A percentile compares a stretch with the other conserved stretches of the same genome.
These are phyloP conservation scores for Delonix regia DNA, from an alignment of 306 rosid genomes.

Conservation along the genomic window DNA sequence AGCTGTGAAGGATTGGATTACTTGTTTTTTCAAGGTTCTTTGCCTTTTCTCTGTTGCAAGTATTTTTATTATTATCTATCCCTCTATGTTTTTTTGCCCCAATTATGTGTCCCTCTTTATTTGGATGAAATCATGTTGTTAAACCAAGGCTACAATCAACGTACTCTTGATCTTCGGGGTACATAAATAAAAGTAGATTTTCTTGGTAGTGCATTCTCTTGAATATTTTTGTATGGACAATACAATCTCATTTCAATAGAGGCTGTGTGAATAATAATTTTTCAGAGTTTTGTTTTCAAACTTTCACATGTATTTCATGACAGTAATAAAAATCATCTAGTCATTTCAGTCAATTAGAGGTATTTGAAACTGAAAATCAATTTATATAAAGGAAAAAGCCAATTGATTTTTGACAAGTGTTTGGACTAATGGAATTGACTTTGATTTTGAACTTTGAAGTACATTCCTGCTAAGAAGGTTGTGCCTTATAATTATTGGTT, in stretches of 20 bases:
- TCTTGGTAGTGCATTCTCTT: too few relatives aligned
- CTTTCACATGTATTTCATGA: not conserved
- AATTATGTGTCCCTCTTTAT: conserved; percentile 23
- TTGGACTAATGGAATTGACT: too few relatives aligned
- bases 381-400: not conserved
- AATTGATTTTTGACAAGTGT: not conserved
- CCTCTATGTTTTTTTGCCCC: too few relatives aligned
- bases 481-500: too few relatives aligned
- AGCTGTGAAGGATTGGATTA: not conserved
- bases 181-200: not conserved
- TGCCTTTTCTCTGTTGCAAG: conserved; percentile 17
- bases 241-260: too few relatives aligned
- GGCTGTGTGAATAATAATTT: too few relatives aligned
- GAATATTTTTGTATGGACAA: not conserved
- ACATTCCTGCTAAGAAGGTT: too few relatives aligned
- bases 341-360: conserved; percentile 19
- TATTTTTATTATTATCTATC: conserved; percentile 12
- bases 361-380: not conserved
- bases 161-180: not conserved
- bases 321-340: conserved; percentile 28
- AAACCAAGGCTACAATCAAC: not conserved
- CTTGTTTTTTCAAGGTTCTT: conserved; percentile 28
- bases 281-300: not conserved
- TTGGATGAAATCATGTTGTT: conserved; percentile 34
- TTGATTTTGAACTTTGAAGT: too few relatives aligned